phyloP scores from a whole-genome alignment of 148 eudicot genomes.

The Rhododendron griersonianum region DNA sequence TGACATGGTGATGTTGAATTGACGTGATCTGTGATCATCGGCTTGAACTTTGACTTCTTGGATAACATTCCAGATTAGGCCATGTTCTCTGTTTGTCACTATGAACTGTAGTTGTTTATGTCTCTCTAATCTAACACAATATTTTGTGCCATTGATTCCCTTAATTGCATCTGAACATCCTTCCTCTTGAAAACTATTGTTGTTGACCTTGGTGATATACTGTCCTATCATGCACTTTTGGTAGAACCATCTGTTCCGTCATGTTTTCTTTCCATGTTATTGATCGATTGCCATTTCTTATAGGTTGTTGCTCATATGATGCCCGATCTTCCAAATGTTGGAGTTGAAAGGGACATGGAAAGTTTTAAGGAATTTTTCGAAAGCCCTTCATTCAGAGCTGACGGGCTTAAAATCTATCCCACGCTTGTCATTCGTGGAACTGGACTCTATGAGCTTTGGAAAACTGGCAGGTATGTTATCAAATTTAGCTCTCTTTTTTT shows the following conservation, averaged over 20 bases:
- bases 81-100: neutral
- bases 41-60: neutral
- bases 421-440: slow-evolving; percentile 99
- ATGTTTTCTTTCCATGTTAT: neutral
- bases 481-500: neutral
- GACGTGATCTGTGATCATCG: neutral
- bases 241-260: neutral
- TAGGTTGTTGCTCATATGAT: slow-evolving; percentile 99
- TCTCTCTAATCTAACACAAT: neutral
- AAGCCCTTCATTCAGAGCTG: slow-evolving; percentile 91
- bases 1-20: neutral
- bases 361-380: slow-evolving; percentile 98
- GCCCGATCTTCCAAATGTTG: slow-evolving; percentile 99
- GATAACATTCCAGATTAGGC: neutral
- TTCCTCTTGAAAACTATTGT: neutral
- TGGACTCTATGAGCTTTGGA: slow-evolving; percentile 99
- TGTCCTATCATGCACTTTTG: neutral
- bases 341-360: slow-evolving; percentile 95
- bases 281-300: slow-evolving; percentile 9
- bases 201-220: neutral
- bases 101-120: neutral
- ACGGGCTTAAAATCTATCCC: slow-evolving; percentile 99
- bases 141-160: neutral
- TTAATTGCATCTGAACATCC: neutral
- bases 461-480: slow-evolving; percentile 81